These are phyloP conservation scores for Neospora caninum DNA, from an alignment of 169 alveolate species.

Conservation along the genomic window DNA sequence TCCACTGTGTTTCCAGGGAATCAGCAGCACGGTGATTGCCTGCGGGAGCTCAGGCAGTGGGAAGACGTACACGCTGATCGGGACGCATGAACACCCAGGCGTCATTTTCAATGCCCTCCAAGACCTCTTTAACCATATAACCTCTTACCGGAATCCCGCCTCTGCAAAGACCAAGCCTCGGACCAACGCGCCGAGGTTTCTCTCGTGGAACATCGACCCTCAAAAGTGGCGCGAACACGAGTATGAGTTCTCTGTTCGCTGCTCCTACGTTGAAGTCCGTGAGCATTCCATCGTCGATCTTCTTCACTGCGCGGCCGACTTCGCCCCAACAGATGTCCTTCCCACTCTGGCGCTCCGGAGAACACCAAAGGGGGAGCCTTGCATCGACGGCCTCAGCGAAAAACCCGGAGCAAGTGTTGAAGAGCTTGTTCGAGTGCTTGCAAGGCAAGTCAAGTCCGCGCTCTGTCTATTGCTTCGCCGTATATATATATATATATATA, in stretches of 20 bases:
- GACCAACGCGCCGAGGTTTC: background rate
- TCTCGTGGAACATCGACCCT: constrained; percentile 6
- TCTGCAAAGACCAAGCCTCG: constrained; percentile 7
- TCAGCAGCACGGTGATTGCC: constrained; percentile 56
- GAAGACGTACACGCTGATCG: constrained; percentile 47
- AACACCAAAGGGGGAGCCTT: background rate
- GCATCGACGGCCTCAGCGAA: constrained; percentile 38
- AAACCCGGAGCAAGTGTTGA: background rate
- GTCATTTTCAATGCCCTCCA: constrained; percentile 29
- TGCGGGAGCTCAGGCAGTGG: constrained; percentile 55
- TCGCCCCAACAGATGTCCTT: constrained; percentile 36
- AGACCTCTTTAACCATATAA: constrained; percentile 53
- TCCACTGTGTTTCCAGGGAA: constrained; percentile 22
- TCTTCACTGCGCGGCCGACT: constrained; percentile 35
- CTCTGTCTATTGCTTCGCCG: background rate
- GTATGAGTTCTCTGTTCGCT: constrained; percentile 45
- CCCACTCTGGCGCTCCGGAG: constrained; percentile 36
- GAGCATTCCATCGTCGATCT: constrained; percentile 46
- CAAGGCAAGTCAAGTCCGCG: background rate
- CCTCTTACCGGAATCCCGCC: constrained; percentile 48
- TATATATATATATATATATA: too few relatives aligned
- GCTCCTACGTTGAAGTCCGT: constrained; percentile 48
- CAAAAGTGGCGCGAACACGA: background rate
- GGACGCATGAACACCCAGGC: constrained; percentile 57
- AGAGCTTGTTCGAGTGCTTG: constrained; percentile 33